phyloP scores from a whole-genome alignment of 2,329 filamentous ascomycete species.

The Xylariaceae sp. region DNA sequence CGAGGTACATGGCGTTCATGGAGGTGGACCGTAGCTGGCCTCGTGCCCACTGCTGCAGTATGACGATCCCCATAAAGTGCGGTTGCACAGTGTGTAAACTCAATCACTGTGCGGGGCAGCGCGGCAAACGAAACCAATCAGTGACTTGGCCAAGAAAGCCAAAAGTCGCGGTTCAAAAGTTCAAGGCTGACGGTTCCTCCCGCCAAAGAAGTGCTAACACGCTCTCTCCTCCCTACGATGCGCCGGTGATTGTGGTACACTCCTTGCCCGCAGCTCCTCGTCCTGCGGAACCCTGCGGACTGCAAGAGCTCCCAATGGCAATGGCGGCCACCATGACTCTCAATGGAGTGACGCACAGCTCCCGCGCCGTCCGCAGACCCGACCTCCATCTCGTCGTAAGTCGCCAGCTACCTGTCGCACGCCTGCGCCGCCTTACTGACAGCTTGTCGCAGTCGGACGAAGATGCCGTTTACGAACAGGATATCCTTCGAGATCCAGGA shows the following conservation, averaged over 20 bases:
- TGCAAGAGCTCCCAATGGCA: too few species aligned
- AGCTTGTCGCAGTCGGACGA: conserved; percentile 58
- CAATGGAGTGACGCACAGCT: conserved; percentile 24
- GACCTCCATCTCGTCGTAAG: conserved; percentile 43
- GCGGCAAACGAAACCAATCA: not conserved
- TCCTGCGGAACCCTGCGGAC: conserved; percentile 13
- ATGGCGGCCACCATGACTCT: conserved; percentile 25
- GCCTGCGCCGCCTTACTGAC: conserved; percentile 13
- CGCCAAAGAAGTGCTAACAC: not conserved
- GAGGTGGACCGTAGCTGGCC: conserved; percentile 2
- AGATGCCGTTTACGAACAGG: conserved; percentile 94
- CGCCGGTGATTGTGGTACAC: conserved; percentile 10
- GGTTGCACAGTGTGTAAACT: not conserved
- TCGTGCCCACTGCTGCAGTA: not conserved
- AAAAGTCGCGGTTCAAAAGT: conserved; percentile 10
- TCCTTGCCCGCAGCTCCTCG: conserved; percentile 3
- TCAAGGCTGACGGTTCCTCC: conserved; percentile 2
- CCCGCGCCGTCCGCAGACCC: conserved; percentile 27
- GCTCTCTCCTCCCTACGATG: conserved; percentile 8
- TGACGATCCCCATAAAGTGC: conserved; percentile 4
- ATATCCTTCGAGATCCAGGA: conserved; percentile 76
- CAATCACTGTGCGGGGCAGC: not conserved
- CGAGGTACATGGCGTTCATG: too few species aligned
- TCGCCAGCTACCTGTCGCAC: not conserved
- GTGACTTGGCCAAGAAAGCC: conserved; percentile 9